These are phyloP conservation scores for Beverwykella pulmonaria DNA, from an alignment of 495 filamentous ascomycete species.

Conservation along the genomic window DNA sequence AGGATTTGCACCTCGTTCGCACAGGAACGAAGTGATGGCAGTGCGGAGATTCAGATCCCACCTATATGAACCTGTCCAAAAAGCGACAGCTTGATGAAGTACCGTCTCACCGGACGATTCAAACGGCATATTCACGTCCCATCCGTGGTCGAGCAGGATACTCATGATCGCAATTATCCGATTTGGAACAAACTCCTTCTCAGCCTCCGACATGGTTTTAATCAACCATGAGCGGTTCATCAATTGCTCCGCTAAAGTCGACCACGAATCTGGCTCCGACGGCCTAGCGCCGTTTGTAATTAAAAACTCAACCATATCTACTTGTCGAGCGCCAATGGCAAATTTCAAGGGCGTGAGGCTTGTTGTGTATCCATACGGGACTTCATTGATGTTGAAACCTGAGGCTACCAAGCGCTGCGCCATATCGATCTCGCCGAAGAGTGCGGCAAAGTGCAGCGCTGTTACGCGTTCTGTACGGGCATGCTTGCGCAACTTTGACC, in stretches of 20 bases:
- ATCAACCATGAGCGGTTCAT: slow-evolving; percentile 36
- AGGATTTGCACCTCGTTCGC: slow-evolving; percentile 26
- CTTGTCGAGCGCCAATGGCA: slow-evolving; percentile 36
- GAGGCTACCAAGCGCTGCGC: slow-evolving; percentile 18
- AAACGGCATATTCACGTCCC: slow-evolving; percentile 32
- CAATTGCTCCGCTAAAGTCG: slow-evolving; percentile 30
- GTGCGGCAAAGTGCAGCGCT: slow-evolving; percentile 34
- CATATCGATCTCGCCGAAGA: slow-evolving; percentile 36
- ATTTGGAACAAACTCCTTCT: slow-evolving; percentile 23
- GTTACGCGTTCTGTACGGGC: slow-evolving; percentile 28
- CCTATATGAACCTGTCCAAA: slow-evolving; percentile 28
- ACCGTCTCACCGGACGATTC: slow-evolving; percentile 26
- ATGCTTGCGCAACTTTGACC: slow-evolving; percentile 29
- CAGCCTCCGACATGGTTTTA: slow-evolving; percentile 33
- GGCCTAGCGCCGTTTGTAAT: slow-evolving; percentile 30
- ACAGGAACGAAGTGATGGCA: slow-evolving; percentile 23
- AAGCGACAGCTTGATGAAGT: slow-evolving; percentile 34
- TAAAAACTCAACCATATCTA: slow-evolving; percentile 36
- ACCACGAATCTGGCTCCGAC: slow-evolving; percentile 31
- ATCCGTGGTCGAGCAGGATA: slow-evolving; percentile 25
- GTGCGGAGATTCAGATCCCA: slow-evolving; percentile 32
- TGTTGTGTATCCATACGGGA: slow-evolving; percentile 36
- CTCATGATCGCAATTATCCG: slow-evolving; percentile 27
- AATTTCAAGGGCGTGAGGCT: slow-evolving; percentile 28
- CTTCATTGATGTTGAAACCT: slow-evolving; percentile 29